Evolutionary conservation across 345 rosid species (phyloP).

Genomic region (Lumnitzera littorea): DNA sequence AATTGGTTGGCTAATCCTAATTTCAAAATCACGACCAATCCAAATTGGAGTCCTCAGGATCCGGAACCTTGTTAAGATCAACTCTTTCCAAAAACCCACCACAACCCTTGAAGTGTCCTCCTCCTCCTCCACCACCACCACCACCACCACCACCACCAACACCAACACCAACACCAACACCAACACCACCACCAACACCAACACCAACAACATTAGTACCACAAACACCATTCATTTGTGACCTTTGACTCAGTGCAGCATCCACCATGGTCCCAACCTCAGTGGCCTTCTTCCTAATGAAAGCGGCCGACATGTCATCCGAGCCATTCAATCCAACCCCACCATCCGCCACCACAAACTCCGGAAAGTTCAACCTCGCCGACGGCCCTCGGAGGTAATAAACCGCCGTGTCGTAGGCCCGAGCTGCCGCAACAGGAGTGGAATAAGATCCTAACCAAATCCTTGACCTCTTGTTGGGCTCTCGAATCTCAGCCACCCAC

Average conservation of each 20-base stretch:
- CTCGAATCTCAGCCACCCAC: slow-evolving; percentile 99
- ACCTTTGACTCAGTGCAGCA: slow-evolving; percentile 25
- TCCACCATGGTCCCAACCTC: slow-evolving; percentile 95
- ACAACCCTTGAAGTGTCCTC: slow-evolving; percentile 27
- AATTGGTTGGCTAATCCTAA: too few relatives aligned
- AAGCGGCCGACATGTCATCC: slow-evolving; percentile 75
- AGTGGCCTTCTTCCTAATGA: slow-evolving; percentile 74
- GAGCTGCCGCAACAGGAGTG: slow-evolving; percentile 83
- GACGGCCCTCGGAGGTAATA: slow-evolving; percentile 87
- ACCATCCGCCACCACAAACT: slow-evolving; percentile 50
- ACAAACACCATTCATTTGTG: too few relatives aligned
- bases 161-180: neutral
- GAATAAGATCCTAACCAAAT: slow-evolving; percentile 98
- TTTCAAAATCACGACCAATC: too few relatives aligned
- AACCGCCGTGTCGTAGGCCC: slow-evolving; percentile 98
- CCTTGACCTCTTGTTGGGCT: slow-evolving; percentile 91
- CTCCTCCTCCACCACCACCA: slow-evolving; percentile 1
- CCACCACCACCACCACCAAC: neutral
- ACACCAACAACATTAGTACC: neutral
- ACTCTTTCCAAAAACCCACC: slow-evolving; percentile 53
- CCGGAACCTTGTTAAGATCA: slow-evolving; percentile 89
- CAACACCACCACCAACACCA: slow-evolving; percentile 1
- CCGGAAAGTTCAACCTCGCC: slow-evolving; percentile 93
- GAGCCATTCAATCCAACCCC: slow-evolving; percentile 20
- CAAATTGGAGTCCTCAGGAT: slow-evolving; percentile 71